Base-by-base conservation (phyloP, 2,329 filamentous ascomycete species). In the Xylaria sp. region DNA sequence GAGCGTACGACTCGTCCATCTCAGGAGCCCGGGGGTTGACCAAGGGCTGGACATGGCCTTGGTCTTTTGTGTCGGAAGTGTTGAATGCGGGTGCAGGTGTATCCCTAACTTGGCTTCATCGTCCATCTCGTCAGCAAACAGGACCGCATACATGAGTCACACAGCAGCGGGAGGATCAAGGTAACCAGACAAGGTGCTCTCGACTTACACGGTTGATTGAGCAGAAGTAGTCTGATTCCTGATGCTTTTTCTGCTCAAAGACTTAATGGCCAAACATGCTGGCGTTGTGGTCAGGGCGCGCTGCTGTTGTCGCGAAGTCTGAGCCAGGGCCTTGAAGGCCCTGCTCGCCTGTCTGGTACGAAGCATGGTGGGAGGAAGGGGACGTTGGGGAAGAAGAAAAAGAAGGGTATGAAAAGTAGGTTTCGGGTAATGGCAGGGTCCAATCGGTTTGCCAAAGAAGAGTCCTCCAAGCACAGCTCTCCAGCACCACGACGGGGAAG, bases 1-100 rank as follows among this genome's bases (percentile, higher is more conserved):
- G 18, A 49, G 80, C 88, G 63, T 86, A 91, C 87, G 89, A 92
- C 72, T 92, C 89, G 72, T 92, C 89, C 80, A 92, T 87, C 59
- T 88, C 84, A 52, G 79, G 78, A 55, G 77, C 74, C 67, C 79
- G 76, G 50, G 78, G 76, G 70, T 83, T 83, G 66, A 85, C 82
- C 57, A 91, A 78, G 57, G 87, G 87, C 63, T 90, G 87, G 56
- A 90, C 84, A 83, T 90, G 84, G 68, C 78, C 79, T 52, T 76
- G 76, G 53, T 74, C 68, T 61, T 76, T 72, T 66, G 70, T 67
- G 46, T 72, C 70, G 49, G 66, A 63, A 53, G 72, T 67, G 62
- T 85, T 85, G 73, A 85, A 85, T 13, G 83, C 79, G 48, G 87
- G 82, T 67, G 84, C 86, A 7, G 89, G 87, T 29, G 76, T 75